phyloP scores from a whole-genome alignment of 2,329 filamentous ascomycete genomes.

The Bipolaris bicolor region DNA sequence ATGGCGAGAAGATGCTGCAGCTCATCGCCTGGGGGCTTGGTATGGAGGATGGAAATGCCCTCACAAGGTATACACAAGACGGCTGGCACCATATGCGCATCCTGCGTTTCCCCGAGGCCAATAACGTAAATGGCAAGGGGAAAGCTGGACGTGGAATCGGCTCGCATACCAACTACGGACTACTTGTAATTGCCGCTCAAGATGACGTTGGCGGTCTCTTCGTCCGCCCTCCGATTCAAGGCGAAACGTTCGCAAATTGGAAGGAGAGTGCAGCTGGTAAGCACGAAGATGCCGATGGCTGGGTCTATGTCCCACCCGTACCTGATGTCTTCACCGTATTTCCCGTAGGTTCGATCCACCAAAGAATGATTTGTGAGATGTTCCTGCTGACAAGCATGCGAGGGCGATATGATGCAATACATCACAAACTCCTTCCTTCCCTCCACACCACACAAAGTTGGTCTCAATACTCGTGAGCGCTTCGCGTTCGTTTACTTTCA shows the following conservation, averaged over 20 bases:
- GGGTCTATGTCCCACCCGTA: slow-evolving; percentile 57
- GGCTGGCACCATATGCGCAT: slow-evolving; percentile 61
- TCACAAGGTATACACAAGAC: slow-evolving; percentile 54
- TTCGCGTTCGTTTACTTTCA: slow-evolving; percentile 18
- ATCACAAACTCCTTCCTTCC: slow-evolving; percentile 16
- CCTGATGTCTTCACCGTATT: slow-evolving; percentile 58
- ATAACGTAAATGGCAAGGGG: slow-evolving; percentile 56
- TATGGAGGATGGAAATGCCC: slow-evolving; percentile 47
- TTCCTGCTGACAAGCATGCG: not conserved
- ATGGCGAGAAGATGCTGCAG: slow-evolving; percentile 55
- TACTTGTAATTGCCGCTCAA: slow-evolving; percentile 59
- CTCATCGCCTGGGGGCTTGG: slow-evolving; percentile 56
- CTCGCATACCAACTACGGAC: slow-evolving; percentile 60
- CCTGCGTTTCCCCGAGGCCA: slow-evolving; percentile 50
- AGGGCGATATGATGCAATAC: slow-evolving; percentile 19
- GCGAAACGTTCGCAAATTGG: slow-evolving; percentile 56
- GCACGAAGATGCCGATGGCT: slow-evolving; percentile 54
- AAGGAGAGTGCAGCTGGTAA: slow-evolving; percentile 53
- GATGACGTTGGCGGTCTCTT: slow-evolving; percentile 61
- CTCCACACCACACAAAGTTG: slow-evolving; percentile 16
- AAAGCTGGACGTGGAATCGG: slow-evolving; percentile 59
- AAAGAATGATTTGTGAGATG: not conserved
- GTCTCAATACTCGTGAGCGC: slow-evolving; percentile 16
- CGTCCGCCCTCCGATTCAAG: slow-evolving; percentile 52
- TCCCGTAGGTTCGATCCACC: slow-evolving; percentile 31